These are phyloP conservation scores for Saccharum spontaneum DNA, from an alignment of 176 grass and related monocot species.

Conservation along the genomic window DNA sequence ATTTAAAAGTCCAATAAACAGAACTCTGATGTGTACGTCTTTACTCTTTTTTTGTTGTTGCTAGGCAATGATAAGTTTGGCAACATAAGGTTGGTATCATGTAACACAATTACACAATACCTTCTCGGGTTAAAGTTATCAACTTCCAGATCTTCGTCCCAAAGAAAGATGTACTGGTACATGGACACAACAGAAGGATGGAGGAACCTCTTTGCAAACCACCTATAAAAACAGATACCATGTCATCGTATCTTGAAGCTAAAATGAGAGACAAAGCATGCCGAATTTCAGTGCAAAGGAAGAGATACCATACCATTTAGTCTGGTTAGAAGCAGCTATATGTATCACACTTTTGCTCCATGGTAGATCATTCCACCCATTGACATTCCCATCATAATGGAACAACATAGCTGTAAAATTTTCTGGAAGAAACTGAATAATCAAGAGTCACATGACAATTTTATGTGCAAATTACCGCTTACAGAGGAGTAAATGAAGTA, in stretches of 20 bases:
- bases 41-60: background rate
- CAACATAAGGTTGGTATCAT: conserved; percentile 7
- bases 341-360: conserved; percentile 94
- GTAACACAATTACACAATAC: conserved; percentile 36
- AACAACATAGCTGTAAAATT: conserved; percentile 94
- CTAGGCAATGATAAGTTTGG: conserved; percentile 4
- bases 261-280: background rate
- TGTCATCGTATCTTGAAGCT: conserved; percentile 28
- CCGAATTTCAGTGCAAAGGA: conserved; percentile 23
- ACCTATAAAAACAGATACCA: conserved; percentile 51
- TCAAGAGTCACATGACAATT: conserved; percentile 53
- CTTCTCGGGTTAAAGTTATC: conserved; percentile 75
- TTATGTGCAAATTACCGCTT: conserved; percentile 13
- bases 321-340: conserved; percentile 80
- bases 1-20: conserved; percentile 8
- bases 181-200: conserved; percentile 76
- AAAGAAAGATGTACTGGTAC: conserved; percentile 90
- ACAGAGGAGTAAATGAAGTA: conserved; percentile 36
- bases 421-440: conserved; percentile 94
- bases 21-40: background rate
- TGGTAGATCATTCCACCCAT: conserved; percentile 74
- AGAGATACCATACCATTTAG: conserved; percentile 70
- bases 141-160: conserved; percentile 89
- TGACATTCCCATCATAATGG: conserved; percentile 95
- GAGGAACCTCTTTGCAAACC: conserved; percentile 98